These are phyloP conservation scores for Pinguiococcus pyrenoidosus DNA, from an alignment of 108 stramenopile species.

Conservation along the genomic window DNA sequence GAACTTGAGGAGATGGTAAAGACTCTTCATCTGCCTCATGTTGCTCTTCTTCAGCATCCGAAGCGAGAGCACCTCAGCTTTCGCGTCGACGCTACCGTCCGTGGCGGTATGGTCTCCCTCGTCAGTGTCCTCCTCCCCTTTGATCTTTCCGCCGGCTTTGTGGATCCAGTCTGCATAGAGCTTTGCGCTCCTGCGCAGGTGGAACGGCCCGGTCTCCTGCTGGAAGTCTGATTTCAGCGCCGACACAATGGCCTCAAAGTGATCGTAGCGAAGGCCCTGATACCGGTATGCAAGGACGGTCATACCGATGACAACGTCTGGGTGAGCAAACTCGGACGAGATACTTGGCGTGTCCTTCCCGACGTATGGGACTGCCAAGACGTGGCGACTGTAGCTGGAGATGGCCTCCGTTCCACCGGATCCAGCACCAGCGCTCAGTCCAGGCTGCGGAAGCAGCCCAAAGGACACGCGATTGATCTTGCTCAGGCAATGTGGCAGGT, in stretches of 20 bases:
- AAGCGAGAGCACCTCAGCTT: background rate
- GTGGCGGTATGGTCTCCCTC: background rate
- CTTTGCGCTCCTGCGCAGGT: background rate
- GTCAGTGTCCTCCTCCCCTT: background rate
- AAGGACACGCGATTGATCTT: constrained; percentile 27
- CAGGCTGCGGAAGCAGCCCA: too few species aligned
- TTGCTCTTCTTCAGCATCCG: background rate
- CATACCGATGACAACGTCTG: constrained; percentile 24
- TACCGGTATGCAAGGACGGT: constrained; percentile 21
- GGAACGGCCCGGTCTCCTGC: constrained; percentile 1
- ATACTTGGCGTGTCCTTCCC: constrained; percentile 25
- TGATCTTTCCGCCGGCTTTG: background rate
- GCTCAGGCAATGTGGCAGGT: constrained; percentile 19
- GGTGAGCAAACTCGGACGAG: constrained; percentile 24
- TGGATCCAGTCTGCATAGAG: background rate
- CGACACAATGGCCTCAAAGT: background rate
- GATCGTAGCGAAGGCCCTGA: constrained; percentile 1
- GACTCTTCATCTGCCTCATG: background rate
- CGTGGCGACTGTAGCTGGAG: constrained; percentile 3
- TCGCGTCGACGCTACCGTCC: background rate
- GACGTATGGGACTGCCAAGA: constrained; percentile 27
- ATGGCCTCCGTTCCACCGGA: constrained; percentile 1
- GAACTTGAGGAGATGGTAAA: background rate
- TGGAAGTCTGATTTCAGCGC: background rate
- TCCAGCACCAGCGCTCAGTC: constrained; percentile 4